Conservation (phyloP, 2,329 filamentous ascomycete species). For the Ophiostoma fasciatum region DNA sequence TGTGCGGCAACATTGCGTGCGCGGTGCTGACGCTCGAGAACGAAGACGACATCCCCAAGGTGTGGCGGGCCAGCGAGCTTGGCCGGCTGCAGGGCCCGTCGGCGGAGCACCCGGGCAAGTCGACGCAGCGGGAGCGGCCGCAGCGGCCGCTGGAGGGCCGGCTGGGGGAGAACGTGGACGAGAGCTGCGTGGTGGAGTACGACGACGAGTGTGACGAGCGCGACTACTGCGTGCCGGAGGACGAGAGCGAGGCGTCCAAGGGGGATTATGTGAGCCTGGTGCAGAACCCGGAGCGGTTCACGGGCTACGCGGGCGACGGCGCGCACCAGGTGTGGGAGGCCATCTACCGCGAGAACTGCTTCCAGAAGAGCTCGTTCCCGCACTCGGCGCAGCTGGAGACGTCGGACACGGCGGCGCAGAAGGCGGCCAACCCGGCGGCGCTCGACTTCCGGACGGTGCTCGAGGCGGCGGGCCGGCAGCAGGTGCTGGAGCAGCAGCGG, state of each 20-base stretch:
- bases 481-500: constrained; percentile 45
- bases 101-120: constrained; percentile 73
- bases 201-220: constrained; percentile 94
- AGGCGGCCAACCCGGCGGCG: constrained; percentile 35
- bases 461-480: constrained; percentile 42
- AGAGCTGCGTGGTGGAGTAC: constrained; percentile 94
- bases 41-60: constrained; percentile 80
- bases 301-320: constrained; percentile 75
- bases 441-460: constrained; percentile 48
- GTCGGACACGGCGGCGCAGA: constrained; percentile 24
- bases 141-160: constrained; percentile 65
- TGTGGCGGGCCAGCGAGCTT: constrained; percentile 85
- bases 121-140: constrained; percentile 54
- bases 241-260: constrained; percentile 72
- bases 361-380: constrained; percentile 53
- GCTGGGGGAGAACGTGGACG: constrained; percentile 73
- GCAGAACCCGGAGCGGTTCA: constrained; percentile 90
- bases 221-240: constrained; percentile 92
- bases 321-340: constrained; percentile 90
- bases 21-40: constrained; percentile 91
- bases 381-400: constrained; percentile 39
- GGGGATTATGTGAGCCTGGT: constrained; percentile 93
- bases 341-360: constrained; percentile 96
- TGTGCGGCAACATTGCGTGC: constrained; percentile 95
- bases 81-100: constrained; percentile 84